phyloP scores from a whole-genome alignment of 768 basidiomycete species.

The Lactifluus subvellereus region DNA sequence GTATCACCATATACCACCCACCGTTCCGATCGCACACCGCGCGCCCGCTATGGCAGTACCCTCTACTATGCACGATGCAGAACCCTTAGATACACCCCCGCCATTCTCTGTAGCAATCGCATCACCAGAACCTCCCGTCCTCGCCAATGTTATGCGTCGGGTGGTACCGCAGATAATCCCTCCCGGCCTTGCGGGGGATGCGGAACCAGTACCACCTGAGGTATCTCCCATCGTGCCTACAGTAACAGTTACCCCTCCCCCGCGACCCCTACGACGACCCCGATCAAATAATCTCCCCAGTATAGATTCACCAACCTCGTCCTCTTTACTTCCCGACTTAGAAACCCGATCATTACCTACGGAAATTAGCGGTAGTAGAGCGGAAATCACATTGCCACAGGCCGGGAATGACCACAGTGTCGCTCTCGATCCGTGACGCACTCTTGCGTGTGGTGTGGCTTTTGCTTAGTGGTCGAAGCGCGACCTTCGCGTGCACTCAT shows the following conservation, averaged over 20 bases:
- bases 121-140: slow-evolving; percentile 28
- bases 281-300: not conserved
- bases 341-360: not conserved
- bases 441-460: not conserved
- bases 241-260: too few relatives aligned
- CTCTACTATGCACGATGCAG: slow-evolving; percentile 18
- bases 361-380: not conserved
- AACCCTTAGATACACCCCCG: slow-evolving; percentile 26
- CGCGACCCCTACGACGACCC: not conserved
- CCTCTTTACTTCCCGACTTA: not conserved
- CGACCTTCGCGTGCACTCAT: not conserved
- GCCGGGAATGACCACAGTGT: not conserved
- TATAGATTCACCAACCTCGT: not conserved
- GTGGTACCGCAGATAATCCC: not conserved
- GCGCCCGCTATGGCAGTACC: slow-evolving; percentile 9
- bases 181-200: not conserved
- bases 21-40: slow-evolving; percentile 10
- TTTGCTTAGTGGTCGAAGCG: not conserved
- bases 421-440: not conserved
- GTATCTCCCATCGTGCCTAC: not conserved
- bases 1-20: slow-evolving; percentile 26
- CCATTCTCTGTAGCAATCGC: slow-evolving; percentile 28
- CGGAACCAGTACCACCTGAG: not conserved
- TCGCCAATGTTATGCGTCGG: slow-evolving; percentile 21
- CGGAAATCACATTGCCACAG: not conserved